Evolutionary conservation across 352 stramenopile genomes (phyloP), one percentile per base, ranked within the genome.

Genomic region (Phytophthora cajani): DNA sequence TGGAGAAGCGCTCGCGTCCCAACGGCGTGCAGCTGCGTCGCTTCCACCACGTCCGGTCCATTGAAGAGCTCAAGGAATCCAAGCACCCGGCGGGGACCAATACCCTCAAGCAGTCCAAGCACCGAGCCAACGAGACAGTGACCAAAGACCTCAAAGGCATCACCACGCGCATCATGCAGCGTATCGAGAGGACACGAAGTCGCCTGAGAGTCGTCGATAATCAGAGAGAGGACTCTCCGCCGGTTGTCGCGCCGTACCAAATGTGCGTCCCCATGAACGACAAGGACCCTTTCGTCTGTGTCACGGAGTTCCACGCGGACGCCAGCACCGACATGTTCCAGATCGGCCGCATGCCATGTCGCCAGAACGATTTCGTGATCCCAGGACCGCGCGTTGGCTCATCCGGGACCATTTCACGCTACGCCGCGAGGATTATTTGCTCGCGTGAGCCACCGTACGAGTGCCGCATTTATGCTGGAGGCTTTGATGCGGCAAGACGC

Each of bases 221-320:
- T 3, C 69, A 74, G 54, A 25, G 27, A 19, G 49, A 66, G 2
- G 12, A 74, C 54, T 25, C 50, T 23, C 17, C n/a, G 1, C 3
- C 52, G n/a, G 46, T 25, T 42, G 27, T 38, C 21, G 40, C 32
- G 27, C 62, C 78, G 27, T 90, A 80, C 60, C 71, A 87, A 19
- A 81, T 93, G 79, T 91, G 85, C 65, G 73, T 91, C 9, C 85
- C 85, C 1, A 91, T 93, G 82, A 87, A 85, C 69, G 82, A 89
- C 75, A 72, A 71, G 16, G 84, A 93, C 56, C 60, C 73, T 12
- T 74, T 83, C 55, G 84, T 74, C 9, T 87, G 77, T 50, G 67
- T 93, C 32, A 91, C 81, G 11, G 87, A 94, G 72, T 94, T 89
- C 62, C 66, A 75, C 42, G 53, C 66, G 5, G 82, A 92, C 36